These are phyloP conservation scores for Polychaeton citri DNA, from an alignment of 2,329 filamentous ascomycete genomes.

Conservation along the genomic window DNA sequence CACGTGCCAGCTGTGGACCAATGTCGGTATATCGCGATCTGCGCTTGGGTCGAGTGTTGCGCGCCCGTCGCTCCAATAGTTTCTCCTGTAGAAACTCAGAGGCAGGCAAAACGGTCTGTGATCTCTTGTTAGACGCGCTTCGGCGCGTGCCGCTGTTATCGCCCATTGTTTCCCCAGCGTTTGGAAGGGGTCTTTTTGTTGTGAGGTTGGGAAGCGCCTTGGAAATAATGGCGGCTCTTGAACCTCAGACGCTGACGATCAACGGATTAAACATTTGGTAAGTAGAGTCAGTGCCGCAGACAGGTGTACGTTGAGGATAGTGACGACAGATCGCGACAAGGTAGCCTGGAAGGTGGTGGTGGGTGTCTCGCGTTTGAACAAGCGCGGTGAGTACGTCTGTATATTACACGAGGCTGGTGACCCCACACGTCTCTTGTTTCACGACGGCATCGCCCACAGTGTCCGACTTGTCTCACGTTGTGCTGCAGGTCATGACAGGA, in stretches of 20 bases:
- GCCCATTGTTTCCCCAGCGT: neutral
- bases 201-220: neutral
- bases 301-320: neutral
- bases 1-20: slow-evolving; percentile 11
- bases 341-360: neutral
- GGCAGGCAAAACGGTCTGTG: slow-evolving; percentile 1
- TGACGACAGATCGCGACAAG: neutral
- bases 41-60: slow-evolving; percentile 14
- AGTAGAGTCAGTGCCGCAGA: neutral
- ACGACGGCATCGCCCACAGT: neutral
- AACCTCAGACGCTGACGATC: neutral
- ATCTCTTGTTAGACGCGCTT: neutral
- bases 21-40: slow-evolving; percentile 21
- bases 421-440: neutral
- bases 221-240: neutral
- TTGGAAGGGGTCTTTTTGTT: neutral
- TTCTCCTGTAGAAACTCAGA: slow-evolving; percentile 19
- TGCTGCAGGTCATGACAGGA: neutral
- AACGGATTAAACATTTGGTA: neutral
- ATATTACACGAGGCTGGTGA: neutral
- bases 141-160: neutral
- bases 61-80: slow-evolving; percentile 19
- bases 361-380: neutral
- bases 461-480: neutral
- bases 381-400: neutral